Base-by-base conservation (phyloP, 352 stramenopile species). In the Plasmopara muralis region DNA sequence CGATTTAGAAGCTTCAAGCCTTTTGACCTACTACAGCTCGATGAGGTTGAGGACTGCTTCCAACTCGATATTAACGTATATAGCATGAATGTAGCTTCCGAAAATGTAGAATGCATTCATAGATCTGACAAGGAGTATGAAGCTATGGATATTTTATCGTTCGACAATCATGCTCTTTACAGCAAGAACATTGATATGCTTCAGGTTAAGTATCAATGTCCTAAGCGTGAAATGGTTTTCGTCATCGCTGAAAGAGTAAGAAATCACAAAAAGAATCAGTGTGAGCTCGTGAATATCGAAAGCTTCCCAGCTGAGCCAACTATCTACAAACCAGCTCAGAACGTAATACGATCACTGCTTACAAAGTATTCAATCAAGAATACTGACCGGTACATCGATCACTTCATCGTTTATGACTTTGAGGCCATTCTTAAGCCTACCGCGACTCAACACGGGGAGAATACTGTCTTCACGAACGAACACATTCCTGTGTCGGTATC, bases 401-500 rank as follows among this genome's bases (percentile, higher is more conserved):
- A n/a, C n/a, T n/a, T n/a, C n/a, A n/a, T n/a, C n/a, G n/a, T n/a
- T n/a, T n/a, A n/a, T n/a, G n/a, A n/a, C n/a, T n/a, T n/a, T n/a
- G n/a, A n/a, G n/a, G n/a, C n/a, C n/a, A n/a, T n/a, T n/a, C n/a
- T n/a, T n/a, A n/a, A n/a, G n/a, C n/a, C n/a, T n/a, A n/a, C n/a
- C n/a, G n/a, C n/a, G n/a, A n/a, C n/a, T n/a, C n/a, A n/a, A n/a
- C n/a, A n/a, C n/a, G n/a, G n/a, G n/a, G n/a, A n/a, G n/a, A n/a
- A n/a, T n/a, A n/a, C n/a, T n/a, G n/a, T n/a, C n/a, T n/a, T n/a
- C n/a, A n/a, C n/a, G n/a, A 49, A 50, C 25, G 46, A 60, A 18
- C 53, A 60, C 16, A 60, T 60, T 14, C 53, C 45, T 0, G 44
- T 60, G 9, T 50, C 45, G 13, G 53, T 55, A 30, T 53, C 43